Percentiles rank a stretch among this genome's conserved stretches.
Evolutionary conservation across 169 alveolate species (phyloP).

Genomic region (Plasmodium gonderi): DNA sequence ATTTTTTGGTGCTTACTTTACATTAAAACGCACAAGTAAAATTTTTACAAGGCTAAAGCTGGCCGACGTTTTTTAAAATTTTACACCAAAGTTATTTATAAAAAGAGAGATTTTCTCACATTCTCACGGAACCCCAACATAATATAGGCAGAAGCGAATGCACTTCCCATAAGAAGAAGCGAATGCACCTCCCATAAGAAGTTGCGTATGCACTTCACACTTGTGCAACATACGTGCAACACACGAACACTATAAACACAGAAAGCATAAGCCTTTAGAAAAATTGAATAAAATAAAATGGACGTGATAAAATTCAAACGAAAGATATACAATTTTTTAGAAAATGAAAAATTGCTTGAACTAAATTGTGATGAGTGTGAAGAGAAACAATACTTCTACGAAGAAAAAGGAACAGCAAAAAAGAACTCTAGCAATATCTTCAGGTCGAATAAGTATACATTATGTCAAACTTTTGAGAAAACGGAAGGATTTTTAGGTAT

Average conservation of each 20-base stretch:
- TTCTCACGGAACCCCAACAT: too few species aligned
- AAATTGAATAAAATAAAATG: neutral
- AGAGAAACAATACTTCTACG: conserved; percentile 18
- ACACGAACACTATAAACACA: neutral
- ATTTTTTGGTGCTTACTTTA: neutral
- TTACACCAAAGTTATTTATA: too few species aligned
- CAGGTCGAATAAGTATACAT: conserved; percentile 26
- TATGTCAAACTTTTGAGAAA: neutral
- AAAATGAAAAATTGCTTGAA: neutral
- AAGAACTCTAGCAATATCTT: conserved; percentile 59
- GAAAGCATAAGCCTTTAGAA: neutral
- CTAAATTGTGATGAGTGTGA: neutral
- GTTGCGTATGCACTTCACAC: too few species aligned
- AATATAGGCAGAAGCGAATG: too few species aligned
- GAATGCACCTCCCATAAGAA: too few species aligned
- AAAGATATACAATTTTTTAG: conserved; percentile 35
- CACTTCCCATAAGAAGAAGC: too few species aligned
- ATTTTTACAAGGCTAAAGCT: too few species aligned
- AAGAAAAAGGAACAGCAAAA: conserved; percentile 40
- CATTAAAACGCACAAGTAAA: too few species aligned
- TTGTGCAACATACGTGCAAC: too few species aligned
- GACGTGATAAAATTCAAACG: conserved; percentile 11
- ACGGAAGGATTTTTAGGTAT: conserved; percentile 2
- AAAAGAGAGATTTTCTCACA: too few species aligned
- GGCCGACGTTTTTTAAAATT: too few species aligned